Conservation (phyloP, 495 filamentous ascomycete genomes). For the Aspergillus baeticus region DNA sequence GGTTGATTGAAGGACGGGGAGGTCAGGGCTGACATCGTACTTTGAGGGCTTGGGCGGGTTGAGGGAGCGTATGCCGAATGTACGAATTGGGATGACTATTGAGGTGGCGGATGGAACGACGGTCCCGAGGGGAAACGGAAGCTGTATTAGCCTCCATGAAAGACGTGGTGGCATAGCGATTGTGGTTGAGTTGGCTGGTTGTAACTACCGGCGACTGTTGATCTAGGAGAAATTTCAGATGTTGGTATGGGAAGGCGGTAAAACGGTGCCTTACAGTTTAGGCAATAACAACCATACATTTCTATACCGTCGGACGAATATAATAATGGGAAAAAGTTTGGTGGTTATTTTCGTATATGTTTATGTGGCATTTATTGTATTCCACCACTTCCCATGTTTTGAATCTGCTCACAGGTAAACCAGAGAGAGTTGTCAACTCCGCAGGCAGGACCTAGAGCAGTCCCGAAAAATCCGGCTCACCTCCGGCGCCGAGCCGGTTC, state of each 20-base stretch:
- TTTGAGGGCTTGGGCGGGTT: constrained; percentile 45
- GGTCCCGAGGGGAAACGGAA: constrained; percentile 23
- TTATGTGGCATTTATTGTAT: too few species aligned
- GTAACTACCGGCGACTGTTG: constrained; percentile 13
- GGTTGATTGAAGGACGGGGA: constrained; percentile 63
- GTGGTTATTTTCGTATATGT: too few species aligned
- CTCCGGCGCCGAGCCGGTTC: not conserved
- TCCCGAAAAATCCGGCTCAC: constrained; percentile 6
- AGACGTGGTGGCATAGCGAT: constrained; percentile 38
- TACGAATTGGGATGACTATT: constrained; percentile 24
- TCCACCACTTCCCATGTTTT: too few species aligned
- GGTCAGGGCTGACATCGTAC: constrained; percentile 44
- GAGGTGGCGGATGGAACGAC: constrained; percentile 19
- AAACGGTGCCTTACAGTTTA: not conserved
- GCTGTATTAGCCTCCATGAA: constrained; percentile 33
- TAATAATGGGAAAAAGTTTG: too few species aligned
- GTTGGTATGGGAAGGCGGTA: constrained; percentile 12
- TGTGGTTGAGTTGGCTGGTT: constrained; percentile 10
- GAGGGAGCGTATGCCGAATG: constrained; percentile 51
- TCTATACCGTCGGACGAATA: too few species aligned
- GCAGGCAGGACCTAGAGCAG: not conserved
- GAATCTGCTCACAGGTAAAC: not conserved
- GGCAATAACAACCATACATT: not conserved
- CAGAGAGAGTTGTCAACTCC: constrained; percentile 2
- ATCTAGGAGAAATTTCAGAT: constrained; percentile 21